Conservation (phyloP, 306 rosid species). For the Canavalia gladiata region DNA sequence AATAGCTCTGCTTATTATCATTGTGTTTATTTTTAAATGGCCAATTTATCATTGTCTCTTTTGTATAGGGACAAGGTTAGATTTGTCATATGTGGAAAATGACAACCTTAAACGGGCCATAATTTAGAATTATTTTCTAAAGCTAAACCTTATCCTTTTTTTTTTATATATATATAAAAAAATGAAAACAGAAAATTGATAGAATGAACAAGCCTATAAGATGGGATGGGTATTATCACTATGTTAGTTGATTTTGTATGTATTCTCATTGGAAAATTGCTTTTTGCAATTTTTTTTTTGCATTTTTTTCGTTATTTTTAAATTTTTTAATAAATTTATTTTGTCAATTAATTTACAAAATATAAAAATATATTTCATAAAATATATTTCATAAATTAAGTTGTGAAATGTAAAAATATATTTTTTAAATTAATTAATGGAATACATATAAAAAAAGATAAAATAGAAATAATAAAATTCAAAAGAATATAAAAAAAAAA, state of each 20-base stretch:
- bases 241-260: not conserved
- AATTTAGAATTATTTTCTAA: not conserved
- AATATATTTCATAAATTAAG: too few species aligned
- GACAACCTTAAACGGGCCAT: conserved; percentile 12
- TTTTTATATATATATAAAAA: not conserved
- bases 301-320: too few species aligned
- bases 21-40: conserved; percentile 35
- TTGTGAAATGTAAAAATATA: too few species aligned
- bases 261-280: too few species aligned
- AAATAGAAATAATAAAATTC: too few species aligned
- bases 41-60: not conserved
- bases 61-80: not conserved
- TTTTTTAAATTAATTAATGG: too few species aligned
- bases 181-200: not conserved
- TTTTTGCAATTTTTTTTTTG: too few species aligned
- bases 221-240: not conserved
- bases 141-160: not conserved
- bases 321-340: too few species aligned
- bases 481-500: too few species aligned
- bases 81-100: not conserved
- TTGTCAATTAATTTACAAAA: too few species aligned
- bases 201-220: not conserved
- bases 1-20: conserved; percentile 42
- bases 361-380: too few species aligned
- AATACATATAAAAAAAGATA: too few species aligned